These are phyloP conservation scores for Mycena citricolor DNA, from an alignment of 1,284 basidiomycete genomes.

Conservation along the genomic window DNA sequence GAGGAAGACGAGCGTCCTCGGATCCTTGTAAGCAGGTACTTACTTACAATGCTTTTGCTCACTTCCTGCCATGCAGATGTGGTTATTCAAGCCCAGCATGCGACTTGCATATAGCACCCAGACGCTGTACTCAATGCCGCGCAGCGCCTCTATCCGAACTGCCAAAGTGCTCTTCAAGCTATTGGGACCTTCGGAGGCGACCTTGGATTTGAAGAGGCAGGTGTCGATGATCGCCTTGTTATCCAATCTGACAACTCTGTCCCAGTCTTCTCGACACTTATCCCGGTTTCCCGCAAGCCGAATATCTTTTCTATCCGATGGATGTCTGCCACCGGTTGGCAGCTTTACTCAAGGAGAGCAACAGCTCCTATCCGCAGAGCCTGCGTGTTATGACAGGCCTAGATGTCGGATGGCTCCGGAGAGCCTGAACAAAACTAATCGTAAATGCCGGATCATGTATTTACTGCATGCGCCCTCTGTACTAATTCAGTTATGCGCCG, in stretches of 20 bases:
- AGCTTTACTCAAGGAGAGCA: constrained; percentile 69
- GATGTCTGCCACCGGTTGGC: constrained; percentile 68
- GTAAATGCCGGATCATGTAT: too few relatives aligned
- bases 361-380: constrained; percentile 66
- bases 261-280: constrained; percentile 60
- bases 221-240: constrained; percentile 24
- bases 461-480: too few relatives aligned
- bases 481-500: too few relatives aligned
- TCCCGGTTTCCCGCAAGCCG: constrained; percentile 82
- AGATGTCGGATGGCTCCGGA: constrained; percentile 74
- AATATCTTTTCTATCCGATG: constrained; percentile 76
- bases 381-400: constrained; percentile 76
- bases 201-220: constrained; percentile 56
- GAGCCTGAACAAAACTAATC: constrained; percentile 8
- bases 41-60: constrained; percentile 6
- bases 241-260: constrained; percentile 13
- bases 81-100: constrained; percentile 89
- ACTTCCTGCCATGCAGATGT: constrained; percentile 54
- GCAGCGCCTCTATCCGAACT: constrained; percentile 59
- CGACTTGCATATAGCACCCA: constrained; percentile 69
- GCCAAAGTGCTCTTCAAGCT: constrained; percentile 79
- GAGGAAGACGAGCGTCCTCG: constrained; percentile 77
- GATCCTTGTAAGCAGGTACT: constrained; percentile 59
- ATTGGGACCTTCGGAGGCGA: constrained; percentile 51
- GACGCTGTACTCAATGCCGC: constrained; percentile 56